Percentiles rank a stretch among this genome's conserved stretches.
Conservation (phyloP, 2,329 filamentous ascomycete genomes). For the Aulographum hederae region DNA sequence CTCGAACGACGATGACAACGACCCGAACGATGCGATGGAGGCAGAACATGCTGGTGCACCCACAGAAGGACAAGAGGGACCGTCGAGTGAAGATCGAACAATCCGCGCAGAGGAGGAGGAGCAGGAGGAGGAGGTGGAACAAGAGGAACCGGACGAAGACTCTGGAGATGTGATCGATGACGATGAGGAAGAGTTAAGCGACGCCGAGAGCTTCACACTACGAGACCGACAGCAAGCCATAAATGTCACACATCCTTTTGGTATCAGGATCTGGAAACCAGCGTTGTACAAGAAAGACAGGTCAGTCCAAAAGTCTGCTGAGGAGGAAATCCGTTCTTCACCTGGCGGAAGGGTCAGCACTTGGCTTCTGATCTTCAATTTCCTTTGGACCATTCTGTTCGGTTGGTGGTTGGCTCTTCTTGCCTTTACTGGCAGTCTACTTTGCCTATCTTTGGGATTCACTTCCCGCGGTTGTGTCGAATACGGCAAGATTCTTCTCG, state of each 20-base stretch:
- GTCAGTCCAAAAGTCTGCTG: slow-evolving; percentile 88
- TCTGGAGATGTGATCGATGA: slow-evolving; percentile 25
- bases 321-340: slow-evolving; percentile 90
- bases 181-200: slow-evolving; percentile 59
- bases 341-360: slow-evolving; percentile 72
- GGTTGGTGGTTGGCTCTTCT: slow-evolving; percentile 89
- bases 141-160: slow-evolving; percentile 35
- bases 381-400: slow-evolving; percentile 78
- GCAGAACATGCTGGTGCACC: slow-evolving; percentile 8
- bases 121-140: slow-evolving; percentile 29
- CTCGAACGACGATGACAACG: slow-evolving; percentile 27
- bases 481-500: slow-evolving; percentile 73
- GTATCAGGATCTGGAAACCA: slow-evolving; percentile 97
- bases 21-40: slow-evolving; percentile 6
- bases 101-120: slow-evolving; percentile 22
- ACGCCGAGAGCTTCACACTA: slow-evolving; percentile 92
- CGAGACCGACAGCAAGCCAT: slow-evolving; percentile 95
- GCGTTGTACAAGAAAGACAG: slow-evolving; percentile 94
- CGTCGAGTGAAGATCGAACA: slow-evolving; percentile 18
- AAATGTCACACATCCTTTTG: slow-evolving; percentile 96
- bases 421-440: slow-evolving; percentile 52
- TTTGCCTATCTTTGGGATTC: slow-evolving; percentile 66
- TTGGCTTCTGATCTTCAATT: slow-evolving; percentile 76
- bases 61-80: slow-evolving; percentile 11
- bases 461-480: slow-evolving; percentile 58